phyloP scores from a whole-genome alignment of 2,329 filamentous ascomycete genomes.

The Trichoderma koningiopsis region DNA sequence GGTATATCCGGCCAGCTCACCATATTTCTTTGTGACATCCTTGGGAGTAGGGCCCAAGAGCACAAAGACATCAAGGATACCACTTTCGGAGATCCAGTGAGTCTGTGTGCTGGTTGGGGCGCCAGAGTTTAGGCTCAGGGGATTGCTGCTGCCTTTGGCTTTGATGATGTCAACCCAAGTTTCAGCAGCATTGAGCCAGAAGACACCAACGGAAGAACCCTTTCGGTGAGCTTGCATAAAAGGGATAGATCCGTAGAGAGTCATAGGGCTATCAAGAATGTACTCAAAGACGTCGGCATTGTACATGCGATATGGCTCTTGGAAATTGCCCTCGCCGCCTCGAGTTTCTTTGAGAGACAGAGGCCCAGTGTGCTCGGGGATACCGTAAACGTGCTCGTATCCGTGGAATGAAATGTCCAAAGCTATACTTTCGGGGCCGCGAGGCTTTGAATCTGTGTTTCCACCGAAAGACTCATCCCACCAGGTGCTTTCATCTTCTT shows the following conservation, averaged over 20 bases:
- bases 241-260: conserved; percentile 93
- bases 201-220: conserved; percentile 89
- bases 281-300: conserved; percentile 99
- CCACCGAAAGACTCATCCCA: conserved; percentile 98
- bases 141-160: conserved; percentile 70
- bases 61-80: conserved; percentile 88
- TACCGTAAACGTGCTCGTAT: conserved; percentile 90
- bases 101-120: conserved; percentile 78
- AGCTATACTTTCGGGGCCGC: conserved; percentile 87
- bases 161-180: conserved; percentile 97
- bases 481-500: conserved; percentile 81
- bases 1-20: conserved; percentile 87
- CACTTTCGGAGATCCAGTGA: conserved; percentile 95
- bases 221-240: conserved; percentile 98
- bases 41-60: conserved; percentile 87
- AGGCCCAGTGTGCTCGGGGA: conserved; percentile 88
- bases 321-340: conserved; percentile 81
- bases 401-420: conserved; percentile 90
- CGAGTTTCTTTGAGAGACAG: conserved; percentile 88
- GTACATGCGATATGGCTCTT: conserved; percentile 90
- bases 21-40: conserved; percentile 79
- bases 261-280: conserved; percentile 96
- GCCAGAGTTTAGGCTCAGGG: conserved; percentile 70
- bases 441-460: conserved; percentile 93
- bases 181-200: conserved; percentile 96